These are phyloP conservation scores for Pichia sp. DNA, from an alignment of 1,139 yeast genomes.

Conservation along the genomic window DNA sequence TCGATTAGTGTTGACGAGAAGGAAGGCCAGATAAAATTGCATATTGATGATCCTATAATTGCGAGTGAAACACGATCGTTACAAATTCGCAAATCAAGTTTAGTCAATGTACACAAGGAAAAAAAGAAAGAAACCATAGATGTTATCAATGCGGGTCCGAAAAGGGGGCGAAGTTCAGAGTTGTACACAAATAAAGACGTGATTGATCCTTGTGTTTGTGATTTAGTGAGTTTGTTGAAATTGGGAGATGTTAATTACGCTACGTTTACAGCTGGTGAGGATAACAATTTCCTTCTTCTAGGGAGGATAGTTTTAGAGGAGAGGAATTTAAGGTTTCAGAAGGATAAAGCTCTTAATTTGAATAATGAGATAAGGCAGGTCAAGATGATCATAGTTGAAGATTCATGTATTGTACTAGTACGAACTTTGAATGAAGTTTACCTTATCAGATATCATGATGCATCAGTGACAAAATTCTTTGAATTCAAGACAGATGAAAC, in stretches of 20 bases:
- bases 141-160: not conserved
- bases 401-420: not conserved
- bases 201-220: conserved; percentile 3
- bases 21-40: too few species aligned
- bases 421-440: conserved; percentile 1
- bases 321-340: not conserved
- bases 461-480: conserved; percentile 5
- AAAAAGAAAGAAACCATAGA: not conserved
- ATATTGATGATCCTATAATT: not conserved
- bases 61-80: not conserved
- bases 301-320: not conserved
- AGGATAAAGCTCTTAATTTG: not conserved
- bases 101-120: not conserved
- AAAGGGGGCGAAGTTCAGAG: not conserved
- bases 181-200: not conserved
- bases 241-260: not conserved
- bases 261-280: not conserved
- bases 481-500: conserved; percentile 3
- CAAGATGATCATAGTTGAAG: not conserved
- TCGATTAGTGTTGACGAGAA: not conserved
- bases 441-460: not conserved
- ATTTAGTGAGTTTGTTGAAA: not conserved
- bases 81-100: not conserved
- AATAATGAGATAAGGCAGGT: conserved; percentile 3
- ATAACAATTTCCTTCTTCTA: conserved; percentile 4